Base-by-base conservation (phyloP, 1,284 basidiomycete species). In the Cryptococcus sp. region DNA sequence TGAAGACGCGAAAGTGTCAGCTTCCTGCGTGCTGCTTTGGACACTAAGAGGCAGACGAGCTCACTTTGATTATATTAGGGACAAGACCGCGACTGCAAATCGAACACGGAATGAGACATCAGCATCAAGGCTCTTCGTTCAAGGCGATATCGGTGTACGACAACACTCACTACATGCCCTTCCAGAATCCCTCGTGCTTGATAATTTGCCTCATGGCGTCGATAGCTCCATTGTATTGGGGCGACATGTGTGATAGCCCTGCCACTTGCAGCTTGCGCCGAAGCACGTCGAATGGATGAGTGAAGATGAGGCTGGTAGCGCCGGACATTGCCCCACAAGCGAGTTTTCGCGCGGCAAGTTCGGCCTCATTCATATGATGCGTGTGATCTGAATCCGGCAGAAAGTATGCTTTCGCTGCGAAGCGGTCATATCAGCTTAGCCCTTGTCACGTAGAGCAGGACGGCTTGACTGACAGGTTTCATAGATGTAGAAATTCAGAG, bases 271-370 rank as follows among this genome's bases (percentile, higher is more conserved):
- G 93, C 80, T 96, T 93, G 51, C 95, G 83, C 45, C 95, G 83
- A 54, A 98, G 79, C 1, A 98, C 92, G 75, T 99, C 95, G 70
- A 97, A 90, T 0, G 95, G 95, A 74, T 96, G 97, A 7, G 95
- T 98, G 68, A 97, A 79, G 39, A 93, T 92, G 76, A 98, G 91
- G 30, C 90, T 92, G 67, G 96, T 88, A 20, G 87, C 78, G 2
- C 83, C 83, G 0, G 83, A 82, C 5, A 82, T 59, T 0, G 80
- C 82, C 13, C 83, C 83, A 57, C 82, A 82, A 0, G 62, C 64
- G n/a, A 84, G 73, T 66, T 74, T 77, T 23, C 71, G 69, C 2
- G 59, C 40, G 10, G 69, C 69, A n/a, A 72, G 63, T 39, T 72
- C 70, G 45, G 63, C 50, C 35, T 73, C 72, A 49, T 63, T 60